phyloP scores from a whole-genome alignment of 495 filamentous ascomycete species.

The Copromyces sp. region DNA sequence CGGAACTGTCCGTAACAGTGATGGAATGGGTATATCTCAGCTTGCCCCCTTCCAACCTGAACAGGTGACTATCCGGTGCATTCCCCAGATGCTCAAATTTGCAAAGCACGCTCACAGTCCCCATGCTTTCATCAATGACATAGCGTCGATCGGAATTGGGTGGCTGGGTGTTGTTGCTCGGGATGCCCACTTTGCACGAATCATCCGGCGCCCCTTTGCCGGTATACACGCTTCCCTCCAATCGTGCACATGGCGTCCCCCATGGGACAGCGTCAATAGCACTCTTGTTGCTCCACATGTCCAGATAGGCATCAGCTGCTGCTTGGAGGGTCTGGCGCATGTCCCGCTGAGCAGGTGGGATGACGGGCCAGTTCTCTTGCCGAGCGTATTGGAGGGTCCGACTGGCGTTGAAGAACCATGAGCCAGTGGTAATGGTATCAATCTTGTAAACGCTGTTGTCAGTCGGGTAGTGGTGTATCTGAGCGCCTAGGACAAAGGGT shows the following conservation, averaged over 20 bases:
- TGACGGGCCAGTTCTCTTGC: conserved; percentile 28
- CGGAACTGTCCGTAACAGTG: conserved; percentile 10
- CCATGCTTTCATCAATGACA: conserved; percentile 30
- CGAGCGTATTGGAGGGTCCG: conserved; percentile 26
- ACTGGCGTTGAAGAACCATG: conserved; percentile 34
- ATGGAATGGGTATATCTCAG: conserved; percentile 35
- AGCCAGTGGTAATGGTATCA: conserved; percentile 29
- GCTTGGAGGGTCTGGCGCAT: conserved; percentile 20
- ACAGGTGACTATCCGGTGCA: conserved; percentile 34
- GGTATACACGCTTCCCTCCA: conserved; percentile 32
- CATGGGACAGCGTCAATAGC: conserved; percentile 28
- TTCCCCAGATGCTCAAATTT: conserved; percentile 32
- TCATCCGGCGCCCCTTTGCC: conserved; percentile 25
- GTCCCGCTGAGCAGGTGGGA: conserved; percentile 21
- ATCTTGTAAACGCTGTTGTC: conserved; percentile 22
- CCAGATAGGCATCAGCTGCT: conserved; percentile 32
- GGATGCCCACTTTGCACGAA: conserved; percentile 30
- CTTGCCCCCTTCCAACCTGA: conserved; percentile 33
- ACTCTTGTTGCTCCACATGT: conserved; percentile 28
- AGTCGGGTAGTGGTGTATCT: conserved; percentile 25
- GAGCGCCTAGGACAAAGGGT: conserved; percentile 34
- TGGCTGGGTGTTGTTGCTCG: conserved; percentile 27
- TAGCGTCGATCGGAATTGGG: conserved; percentile 30
- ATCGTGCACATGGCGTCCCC: conserved; percentile 29
- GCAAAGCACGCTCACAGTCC: conserved; percentile 29